A percentile compares a stretch with the other conserved stretches of the same genome.
These are phyloP conservation scores for Pneumocystis wakefieldiae DNA, from an alignment of 1,139 yeast species.

Conservation along the genomic window DNA sequence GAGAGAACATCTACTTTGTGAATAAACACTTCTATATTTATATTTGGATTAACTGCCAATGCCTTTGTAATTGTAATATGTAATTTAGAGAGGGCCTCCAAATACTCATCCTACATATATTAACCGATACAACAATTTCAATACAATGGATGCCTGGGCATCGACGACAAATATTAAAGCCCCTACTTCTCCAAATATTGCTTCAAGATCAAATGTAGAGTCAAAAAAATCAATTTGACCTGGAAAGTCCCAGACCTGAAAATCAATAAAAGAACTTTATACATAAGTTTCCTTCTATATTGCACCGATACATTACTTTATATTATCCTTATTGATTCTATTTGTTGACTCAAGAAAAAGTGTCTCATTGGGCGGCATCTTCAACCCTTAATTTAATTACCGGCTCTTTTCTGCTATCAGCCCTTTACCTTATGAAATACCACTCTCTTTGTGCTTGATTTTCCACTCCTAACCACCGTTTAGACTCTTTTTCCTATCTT, in stretches of 20 bases:
- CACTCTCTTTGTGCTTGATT: conserved; percentile 12
- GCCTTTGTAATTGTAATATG: conserved; percentile 84
- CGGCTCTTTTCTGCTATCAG: conserved; percentile 52
- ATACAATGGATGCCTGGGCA: conserved; percentile 23
- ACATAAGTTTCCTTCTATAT: neutral
- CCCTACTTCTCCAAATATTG: conserved; percentile 70
- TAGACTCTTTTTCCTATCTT: neutral
- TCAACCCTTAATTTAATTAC: conserved; percentile 31
- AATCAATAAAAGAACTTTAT: conserved; percentile 55
- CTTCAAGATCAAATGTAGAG: conserved; percentile 62
- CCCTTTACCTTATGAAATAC: neutral
- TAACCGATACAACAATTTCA: neutral
- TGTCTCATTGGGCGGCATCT: conserved; percentile 92
- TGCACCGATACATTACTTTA: conserved; percentile 24
- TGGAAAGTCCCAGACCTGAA: conserved; percentile 90
- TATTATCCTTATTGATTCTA: conserved; percentile 68
- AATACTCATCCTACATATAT: conserved; percentile 65
- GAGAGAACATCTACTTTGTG: conserved; percentile 91
- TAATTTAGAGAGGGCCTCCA: conserved; percentile 76
- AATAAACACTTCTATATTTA: conserved; percentile 80
- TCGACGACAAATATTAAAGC: conserved; percentile 90
- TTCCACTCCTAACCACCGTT: conserved; percentile 8
- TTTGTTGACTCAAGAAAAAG: conserved; percentile 79
- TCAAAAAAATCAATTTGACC: conserved; percentile 87
- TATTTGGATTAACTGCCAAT: conserved; percentile 65